These are phyloP conservation scores for Mycena epipterygia DNA, from an alignment of 768 basidiomycete genomes.

Conservation along the genomic window DNA sequence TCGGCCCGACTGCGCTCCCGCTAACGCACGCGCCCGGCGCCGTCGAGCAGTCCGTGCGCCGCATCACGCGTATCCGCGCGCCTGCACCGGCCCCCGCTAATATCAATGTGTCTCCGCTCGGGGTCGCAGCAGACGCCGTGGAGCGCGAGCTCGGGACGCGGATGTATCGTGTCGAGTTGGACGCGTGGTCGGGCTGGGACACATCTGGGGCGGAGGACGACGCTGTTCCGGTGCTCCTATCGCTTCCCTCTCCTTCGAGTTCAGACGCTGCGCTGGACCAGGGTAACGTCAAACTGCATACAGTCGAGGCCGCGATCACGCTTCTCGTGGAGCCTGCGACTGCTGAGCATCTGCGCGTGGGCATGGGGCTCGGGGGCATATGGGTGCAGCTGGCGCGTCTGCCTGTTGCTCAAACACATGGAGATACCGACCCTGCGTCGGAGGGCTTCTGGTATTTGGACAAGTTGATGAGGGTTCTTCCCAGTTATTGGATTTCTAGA, in stretches of 20 bases:
- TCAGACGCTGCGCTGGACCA: too few relatives aligned
- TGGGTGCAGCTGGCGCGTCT: slow-evolving; percentile 72
- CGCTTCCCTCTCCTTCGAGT: too few relatives aligned
- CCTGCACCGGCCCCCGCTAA: neutral
- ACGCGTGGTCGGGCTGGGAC: slow-evolving; percentile 56
- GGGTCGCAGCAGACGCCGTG: slow-evolving; percentile 47
- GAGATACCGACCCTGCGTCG: neutral
- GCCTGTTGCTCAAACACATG: neutral
- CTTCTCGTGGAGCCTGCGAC: slow-evolving; percentile 66
- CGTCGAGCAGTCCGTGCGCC: slow-evolving; percentile 75
- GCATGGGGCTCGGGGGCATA: slow-evolving; percentile 75
- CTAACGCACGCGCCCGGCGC: slow-evolving; percentile 74
- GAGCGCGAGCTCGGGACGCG: slow-evolving; percentile 48
- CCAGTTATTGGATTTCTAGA: slow-evolving; percentile 45
- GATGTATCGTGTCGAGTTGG: slow-evolving; percentile 40
- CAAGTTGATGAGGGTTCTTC: slow-evolving; percentile 50
- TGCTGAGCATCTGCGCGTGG: slow-evolving; percentile 57
- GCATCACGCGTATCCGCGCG: slow-evolving; percentile 60
- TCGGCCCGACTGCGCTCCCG: slow-evolving; percentile 71
- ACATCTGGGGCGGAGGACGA: slow-evolving; percentile 16
- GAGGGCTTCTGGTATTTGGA: slow-evolving; percentile 59
- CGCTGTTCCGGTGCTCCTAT: neutral
- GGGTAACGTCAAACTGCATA: slow-evolving; percentile 56
- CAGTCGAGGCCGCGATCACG: slow-evolving; percentile 71
- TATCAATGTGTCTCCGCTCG: slow-evolving; percentile 21